Conservation (phyloP, 768 basidiomycete species). For the Cyathus striatus region DNA sequence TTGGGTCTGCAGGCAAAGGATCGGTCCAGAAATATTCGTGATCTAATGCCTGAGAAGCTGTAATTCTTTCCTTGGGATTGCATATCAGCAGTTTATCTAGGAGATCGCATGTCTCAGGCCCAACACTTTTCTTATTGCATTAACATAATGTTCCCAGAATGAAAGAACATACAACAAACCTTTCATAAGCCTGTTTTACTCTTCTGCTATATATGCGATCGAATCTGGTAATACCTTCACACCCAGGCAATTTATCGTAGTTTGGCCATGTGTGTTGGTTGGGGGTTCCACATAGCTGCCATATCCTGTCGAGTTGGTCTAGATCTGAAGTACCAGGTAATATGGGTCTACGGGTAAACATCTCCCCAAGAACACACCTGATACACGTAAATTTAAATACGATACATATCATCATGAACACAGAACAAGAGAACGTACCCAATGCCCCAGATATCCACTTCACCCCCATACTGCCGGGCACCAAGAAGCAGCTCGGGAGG, state of each 20-base stretch:
- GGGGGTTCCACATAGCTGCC: conserved; percentile 84
- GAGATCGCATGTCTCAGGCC: conserved; percentile 71
- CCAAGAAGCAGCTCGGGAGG: conserved; percentile 91
- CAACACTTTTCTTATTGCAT: conserved; percentile 41
- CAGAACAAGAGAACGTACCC: conserved; percentile 78
- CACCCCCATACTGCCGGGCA: conserved; percentile 84
- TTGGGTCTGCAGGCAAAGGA: conserved; percentile 82
- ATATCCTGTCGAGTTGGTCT: conserved; percentile 91
- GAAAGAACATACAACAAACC: conserved; percentile 34
- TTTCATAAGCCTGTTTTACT: conserved; percentile 53
- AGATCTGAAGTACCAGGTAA: conserved; percentile 83
- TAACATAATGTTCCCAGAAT: conserved; percentile 1
- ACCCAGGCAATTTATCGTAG: conserved; percentile 69
- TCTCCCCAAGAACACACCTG: conserved; percentile 95
- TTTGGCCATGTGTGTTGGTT: conserved; percentile 80
- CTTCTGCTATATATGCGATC: conserved; percentile 41
- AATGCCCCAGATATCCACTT: conserved; percentile 97
- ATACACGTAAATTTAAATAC: too few relatives aligned
- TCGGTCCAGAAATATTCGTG: conserved; percentile 95
- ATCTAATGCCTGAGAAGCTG: conserved; percentile 81
- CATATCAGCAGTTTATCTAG: conserved; percentile 78
- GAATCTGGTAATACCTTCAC: conserved; percentile 73
- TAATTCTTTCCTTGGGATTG: conserved; percentile 80
- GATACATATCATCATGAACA: too few relatives aligned
- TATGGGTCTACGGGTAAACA: conserved; percentile 86